Conservation (phyloP, 441 rosid species). For the Metrosideros polymorpha region DNA sequence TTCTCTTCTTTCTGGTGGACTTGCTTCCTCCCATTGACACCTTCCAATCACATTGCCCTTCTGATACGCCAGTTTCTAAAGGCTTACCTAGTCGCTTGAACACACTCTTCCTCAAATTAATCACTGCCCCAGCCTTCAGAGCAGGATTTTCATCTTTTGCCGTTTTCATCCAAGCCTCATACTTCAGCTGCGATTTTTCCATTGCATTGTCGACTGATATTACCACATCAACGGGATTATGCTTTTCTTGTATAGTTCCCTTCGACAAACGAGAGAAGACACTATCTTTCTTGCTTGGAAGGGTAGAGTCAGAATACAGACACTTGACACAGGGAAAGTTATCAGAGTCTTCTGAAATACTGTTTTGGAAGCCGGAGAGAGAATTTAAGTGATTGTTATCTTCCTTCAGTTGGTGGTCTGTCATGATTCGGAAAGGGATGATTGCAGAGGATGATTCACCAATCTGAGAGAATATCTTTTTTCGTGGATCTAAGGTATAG, state of each 20-base stretch:
- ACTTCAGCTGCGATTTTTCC: conserved; percentile 11
- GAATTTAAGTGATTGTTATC: background rate
- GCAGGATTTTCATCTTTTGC: background rate
- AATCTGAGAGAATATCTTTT: background rate
- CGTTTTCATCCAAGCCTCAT: background rate
- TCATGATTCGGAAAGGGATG: background rate
- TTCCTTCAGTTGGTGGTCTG: background rate
- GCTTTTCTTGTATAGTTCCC: background rate
- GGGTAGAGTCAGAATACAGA: conserved; percentile 7
- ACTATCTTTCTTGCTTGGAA: background rate
- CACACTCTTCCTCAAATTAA: background rate
- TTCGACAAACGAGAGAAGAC: conserved; percentile 15
- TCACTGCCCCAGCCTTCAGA: background rate
- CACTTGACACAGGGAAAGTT: background rate
- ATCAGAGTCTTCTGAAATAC: background rate
- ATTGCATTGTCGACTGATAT: conserved; percentile 2
- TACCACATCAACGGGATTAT: background rate
- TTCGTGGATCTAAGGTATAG: background rate
- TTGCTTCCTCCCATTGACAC: background rate
- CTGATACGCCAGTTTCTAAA: background rate
- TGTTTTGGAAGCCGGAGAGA: background rate
- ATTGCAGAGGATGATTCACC: background rate
- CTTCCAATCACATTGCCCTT: background rate
- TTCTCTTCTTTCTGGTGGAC: background rate
- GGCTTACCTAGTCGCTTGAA: background rate